Percentiles rank a stretch among this genome's conserved stretches.
phyloP scores from a whole-genome alignment of 179 eudicot genomes.

The Nepenthes alata region DNA sequence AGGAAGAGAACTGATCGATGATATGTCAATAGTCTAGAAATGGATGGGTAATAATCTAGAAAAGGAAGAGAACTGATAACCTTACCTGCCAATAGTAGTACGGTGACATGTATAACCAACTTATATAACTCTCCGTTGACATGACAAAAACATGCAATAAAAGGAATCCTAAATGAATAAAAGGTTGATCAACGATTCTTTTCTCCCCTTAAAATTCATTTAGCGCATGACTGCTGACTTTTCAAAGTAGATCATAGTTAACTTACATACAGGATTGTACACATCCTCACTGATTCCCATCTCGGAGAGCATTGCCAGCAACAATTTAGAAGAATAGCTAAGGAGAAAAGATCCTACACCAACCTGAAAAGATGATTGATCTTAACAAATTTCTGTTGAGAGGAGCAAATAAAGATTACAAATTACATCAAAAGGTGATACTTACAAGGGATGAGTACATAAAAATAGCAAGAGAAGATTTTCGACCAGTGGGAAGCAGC shows the following conservation, averaged over 20 bases:
- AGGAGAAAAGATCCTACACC: constrained; percentile 79
- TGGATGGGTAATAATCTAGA: too few relatives aligned
- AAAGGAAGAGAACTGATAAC: too few relatives aligned
- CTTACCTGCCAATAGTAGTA: too few relatives aligned
- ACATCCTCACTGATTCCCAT: constrained; percentile 76
- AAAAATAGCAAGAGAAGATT: constrained; percentile 55
- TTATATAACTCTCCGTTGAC: not conserved
- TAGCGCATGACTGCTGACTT: not conserved
- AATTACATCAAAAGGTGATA: constrained; percentile 14
- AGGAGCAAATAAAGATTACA: constrained; percentile 7
- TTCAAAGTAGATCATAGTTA: constrained; percentile 17
- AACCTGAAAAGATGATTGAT: constrained; percentile 33
- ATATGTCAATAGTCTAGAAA: too few relatives aligned
- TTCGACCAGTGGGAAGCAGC: constrained; percentile 92
- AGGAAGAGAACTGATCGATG: too few relatives aligned
- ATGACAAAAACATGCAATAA: not conserved
- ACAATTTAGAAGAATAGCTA: constrained; percentile 48
- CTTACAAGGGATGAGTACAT: constrained; percentile 67
- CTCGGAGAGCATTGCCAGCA: constrained; percentile 53
- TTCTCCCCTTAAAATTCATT: not conserved
- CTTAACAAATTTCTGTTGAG: not conserved
- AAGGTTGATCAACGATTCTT: too few relatives aligned
- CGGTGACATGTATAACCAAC: not conserved
- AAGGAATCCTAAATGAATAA: not conserved
- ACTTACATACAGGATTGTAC: constrained; percentile 99